Evolutionary conservation across 768 basidiomycete species (phyloP).

Genomic region (Leccinum variicolor): DNA sequence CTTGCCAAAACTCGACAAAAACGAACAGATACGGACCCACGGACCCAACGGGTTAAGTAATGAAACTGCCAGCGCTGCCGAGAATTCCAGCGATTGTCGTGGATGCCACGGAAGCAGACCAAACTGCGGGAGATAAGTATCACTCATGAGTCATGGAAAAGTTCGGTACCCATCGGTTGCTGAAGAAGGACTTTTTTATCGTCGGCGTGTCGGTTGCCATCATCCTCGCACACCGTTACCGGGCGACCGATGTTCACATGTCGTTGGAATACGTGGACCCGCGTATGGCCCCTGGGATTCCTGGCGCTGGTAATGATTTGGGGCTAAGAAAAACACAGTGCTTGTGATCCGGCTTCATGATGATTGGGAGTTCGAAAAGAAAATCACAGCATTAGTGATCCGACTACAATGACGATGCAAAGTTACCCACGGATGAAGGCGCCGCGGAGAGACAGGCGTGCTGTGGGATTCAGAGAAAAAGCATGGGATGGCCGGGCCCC

Average conservation of each 20-base stretch:
- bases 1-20: neutral
- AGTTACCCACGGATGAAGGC: neutral
- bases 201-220: neutral
- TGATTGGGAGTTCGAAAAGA: neutral
- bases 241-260: constrained; percentile 2
- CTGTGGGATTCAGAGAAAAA: neutral
- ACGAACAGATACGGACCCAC: neutral
- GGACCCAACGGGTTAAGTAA: neutral
- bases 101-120: neutral
- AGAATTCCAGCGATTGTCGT: constrained; percentile 1
- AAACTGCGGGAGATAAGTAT: neutral
- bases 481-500: neutral
- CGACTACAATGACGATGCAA: neutral
- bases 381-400: neutral
- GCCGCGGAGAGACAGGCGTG: neutral
- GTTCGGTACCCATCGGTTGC: neutral
- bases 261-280: neutral
- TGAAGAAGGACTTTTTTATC: neutral
- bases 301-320: neutral
- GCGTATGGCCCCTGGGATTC: neutral
- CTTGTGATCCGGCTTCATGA: neutral
- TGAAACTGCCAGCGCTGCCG: constrained; percentile 9
- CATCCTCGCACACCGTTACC: constrained; percentile 1
- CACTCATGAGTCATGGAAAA: neutral
- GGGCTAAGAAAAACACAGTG: neutral